Evolutionary conservation across 176 grass and related monocot species (phyloP).

Genomic region (Oryza nivara): DNA sequence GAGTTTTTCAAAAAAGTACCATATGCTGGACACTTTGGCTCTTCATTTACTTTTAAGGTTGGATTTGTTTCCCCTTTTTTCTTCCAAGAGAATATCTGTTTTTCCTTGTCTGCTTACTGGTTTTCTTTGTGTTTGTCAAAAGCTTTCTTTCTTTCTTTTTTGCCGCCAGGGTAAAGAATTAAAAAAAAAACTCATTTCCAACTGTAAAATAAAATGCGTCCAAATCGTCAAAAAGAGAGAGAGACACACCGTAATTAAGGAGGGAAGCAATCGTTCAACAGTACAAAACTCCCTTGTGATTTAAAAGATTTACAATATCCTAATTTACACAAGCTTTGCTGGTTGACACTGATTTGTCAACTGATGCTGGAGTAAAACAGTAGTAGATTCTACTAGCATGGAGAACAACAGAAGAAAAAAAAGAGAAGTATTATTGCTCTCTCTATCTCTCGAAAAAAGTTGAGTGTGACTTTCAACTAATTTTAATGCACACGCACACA

Average conservation of each 20-base stretch:
- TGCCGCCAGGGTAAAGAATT: neutral
- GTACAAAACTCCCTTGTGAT: neutral
- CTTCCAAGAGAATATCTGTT: neutral
- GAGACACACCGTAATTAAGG: neutral
- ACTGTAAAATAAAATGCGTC: neutral
- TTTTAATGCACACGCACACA: conserved; percentile 26
- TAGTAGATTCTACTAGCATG: neutral
- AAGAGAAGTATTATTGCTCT: neutral
- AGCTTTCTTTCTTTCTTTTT: neutral
- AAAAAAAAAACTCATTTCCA: neutral
- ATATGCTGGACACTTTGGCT: neutral
- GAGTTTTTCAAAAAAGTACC: neutral
- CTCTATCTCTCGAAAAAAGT: neutral
- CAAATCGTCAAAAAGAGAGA: neutral
- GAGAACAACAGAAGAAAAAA: neutral
- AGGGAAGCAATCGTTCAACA: neutral
- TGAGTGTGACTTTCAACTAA: conserved; percentile 36
- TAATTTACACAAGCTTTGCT: neutral
- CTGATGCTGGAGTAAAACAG: neutral
- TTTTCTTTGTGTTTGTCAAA: neutral
- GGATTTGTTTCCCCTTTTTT: neutral
- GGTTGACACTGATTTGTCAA: neutral
- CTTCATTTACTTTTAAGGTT: neutral
- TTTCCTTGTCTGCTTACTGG: conserved; percentile 2
- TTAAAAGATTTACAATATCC: neutral